phyloP scores from a whole-genome alignment of 768 basidiomycete genomes.

The Glaciozyma antarctica region DNA sequence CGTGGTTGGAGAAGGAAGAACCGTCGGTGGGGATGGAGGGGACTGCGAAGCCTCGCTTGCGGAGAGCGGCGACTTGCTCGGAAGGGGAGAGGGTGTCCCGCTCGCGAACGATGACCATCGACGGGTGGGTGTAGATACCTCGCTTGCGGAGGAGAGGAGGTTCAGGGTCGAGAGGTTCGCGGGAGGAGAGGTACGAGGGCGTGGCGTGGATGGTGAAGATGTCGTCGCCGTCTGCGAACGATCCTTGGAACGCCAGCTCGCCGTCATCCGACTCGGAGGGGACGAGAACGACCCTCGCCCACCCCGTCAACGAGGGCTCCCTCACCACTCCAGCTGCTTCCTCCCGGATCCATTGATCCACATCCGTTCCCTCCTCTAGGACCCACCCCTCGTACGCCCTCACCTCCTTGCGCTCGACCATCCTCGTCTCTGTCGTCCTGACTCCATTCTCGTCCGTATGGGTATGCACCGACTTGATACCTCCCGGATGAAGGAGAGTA shows the following conservation, averaged over 20 bases:
- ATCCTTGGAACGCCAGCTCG: slow-evolving; percentile 16
- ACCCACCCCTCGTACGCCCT: slow-evolving; percentile 29
- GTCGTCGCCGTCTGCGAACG: slow-evolving; percentile 11
- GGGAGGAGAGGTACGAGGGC: slow-evolving; percentile 12
- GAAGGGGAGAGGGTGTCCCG: background rate
- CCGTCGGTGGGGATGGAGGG: background rate
- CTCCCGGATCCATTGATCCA: slow-evolving; percentile 11
- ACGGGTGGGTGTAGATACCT: background rate
- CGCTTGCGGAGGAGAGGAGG: slow-evolving; percentile 3
- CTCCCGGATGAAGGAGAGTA: slow-evolving; percentile 15
- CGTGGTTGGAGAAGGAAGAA: background rate
- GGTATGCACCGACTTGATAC: slow-evolving; percentile 5
- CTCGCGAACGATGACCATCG: slow-evolving; percentile 23
- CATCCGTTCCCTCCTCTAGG: slow-evolving; percentile 2
- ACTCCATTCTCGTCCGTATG: background rate
- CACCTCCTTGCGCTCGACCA: slow-evolving; percentile 9
- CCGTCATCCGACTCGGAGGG: background rate
- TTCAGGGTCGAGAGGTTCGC: slow-evolving; percentile 14
- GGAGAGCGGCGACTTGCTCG: slow-evolving; percentile 9
- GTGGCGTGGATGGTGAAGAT: slow-evolving; percentile 21
- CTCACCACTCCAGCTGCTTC: slow-evolving; percentile 18
- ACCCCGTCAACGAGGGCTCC: background rate
- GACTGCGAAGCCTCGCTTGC: slow-evolving; percentile 13
- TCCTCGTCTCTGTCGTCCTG: slow-evolving; percentile 4
- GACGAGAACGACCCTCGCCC: slow-evolving; percentile 18